A percentile compares a stretch with the other conserved stretches of the same genome.
These are phyloP conservation scores for Botrytis porri DNA, from an alignment of 2,329 filamentous ascomycete genomes.

Conservation along the genomic window DNA sequence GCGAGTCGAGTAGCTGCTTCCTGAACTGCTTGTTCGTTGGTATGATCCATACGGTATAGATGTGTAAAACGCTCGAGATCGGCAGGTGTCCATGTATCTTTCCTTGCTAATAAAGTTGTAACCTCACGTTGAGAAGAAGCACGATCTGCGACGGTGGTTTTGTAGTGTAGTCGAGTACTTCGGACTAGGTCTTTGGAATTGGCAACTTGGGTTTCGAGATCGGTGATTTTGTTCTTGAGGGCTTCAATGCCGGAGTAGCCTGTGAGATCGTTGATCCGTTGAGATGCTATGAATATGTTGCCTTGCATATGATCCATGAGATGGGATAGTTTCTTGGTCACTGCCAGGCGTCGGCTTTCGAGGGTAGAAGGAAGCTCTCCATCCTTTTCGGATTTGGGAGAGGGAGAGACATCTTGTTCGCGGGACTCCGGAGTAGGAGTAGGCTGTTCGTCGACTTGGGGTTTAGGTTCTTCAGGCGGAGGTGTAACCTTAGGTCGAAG, in stretches of 20 bases:
- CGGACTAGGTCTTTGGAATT: conserved; percentile 65
- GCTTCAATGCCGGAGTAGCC: conserved; percentile 90
- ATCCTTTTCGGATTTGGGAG: conserved; percentile 12
- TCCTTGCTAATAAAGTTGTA: conserved; percentile 86
- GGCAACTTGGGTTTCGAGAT: conserved; percentile 58
- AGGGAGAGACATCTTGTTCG: conserved; percentile 13
- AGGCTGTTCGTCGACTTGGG: conserved; percentile 7
- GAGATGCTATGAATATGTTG: conserved; percentile 79
- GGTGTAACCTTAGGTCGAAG: conserved; percentile 16
- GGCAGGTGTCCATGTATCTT: conserved; percentile 81
- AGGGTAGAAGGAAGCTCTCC: conserved; percentile 46
- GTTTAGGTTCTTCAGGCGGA: conserved; percentile 17
- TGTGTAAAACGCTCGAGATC: conserved; percentile 94
- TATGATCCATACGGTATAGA: conserved; percentile 87
- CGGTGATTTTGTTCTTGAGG: conserved; percentile 74
- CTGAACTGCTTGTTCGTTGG: conserved; percentile 81
- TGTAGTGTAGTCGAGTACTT: conserved; percentile 70
- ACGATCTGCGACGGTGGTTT: conserved; percentile 77
- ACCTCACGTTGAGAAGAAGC: conserved; percentile 93
- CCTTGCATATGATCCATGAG: conserved; percentile 89
- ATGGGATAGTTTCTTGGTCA: conserved; percentile 54
- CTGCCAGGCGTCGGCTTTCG: conserved; percentile 45
- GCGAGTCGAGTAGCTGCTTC: conserved; percentile 69
- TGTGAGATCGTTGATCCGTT: conserved; percentile 89
- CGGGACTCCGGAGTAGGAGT: neutral